A percentile compares a stretch with the other conserved stretches of the same genome.
Conservation (phyloP, 257 asterid genomes). For the Gentiana straminea region DNA sequence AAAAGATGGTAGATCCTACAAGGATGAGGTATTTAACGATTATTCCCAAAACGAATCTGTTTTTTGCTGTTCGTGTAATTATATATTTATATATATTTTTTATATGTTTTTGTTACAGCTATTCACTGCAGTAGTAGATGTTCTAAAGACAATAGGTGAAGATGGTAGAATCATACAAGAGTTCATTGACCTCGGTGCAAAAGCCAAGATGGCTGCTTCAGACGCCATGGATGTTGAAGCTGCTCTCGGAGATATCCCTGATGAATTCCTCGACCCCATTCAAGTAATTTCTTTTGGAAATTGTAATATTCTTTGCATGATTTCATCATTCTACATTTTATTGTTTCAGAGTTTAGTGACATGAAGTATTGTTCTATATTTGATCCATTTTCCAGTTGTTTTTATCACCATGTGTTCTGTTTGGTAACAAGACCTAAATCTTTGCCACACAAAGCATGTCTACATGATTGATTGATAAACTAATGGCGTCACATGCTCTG, state of each 20-base stretch:
- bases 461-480: no score
- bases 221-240: slow-evolving; percentile 96
- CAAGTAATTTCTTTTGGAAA: no score
- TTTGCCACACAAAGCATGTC: no score
- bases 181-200: slow-evolving; percentile 70
- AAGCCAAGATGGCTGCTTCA: slow-evolving; percentile 68
- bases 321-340: no score
- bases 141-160: slow-evolving; percentile 72
- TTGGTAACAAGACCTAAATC: no score
- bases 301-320: no score
- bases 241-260: slow-evolving; percentile 97
- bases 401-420: no score
- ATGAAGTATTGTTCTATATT: no score
- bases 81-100: slow-evolving; percentile 7
- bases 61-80: slow-evolving; percentile 7
- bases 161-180: slow-evolving; percentile 61
- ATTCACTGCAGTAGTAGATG: slow-evolving; percentile 78
- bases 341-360: no score
- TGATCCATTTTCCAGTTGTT: no score
- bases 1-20: slow-evolving; percentile 92
- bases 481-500: no score
- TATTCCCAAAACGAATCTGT: neutral
- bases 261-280: slow-evolving; percentile 96
- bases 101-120: slow-evolving; percentile 33
- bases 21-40: slow-evolving; percentile 50